Percentiles rank a stretch among this genome's conserved stretches.
phyloP scores from a whole-genome alignment of 352 stramenopile species.

The Phytophthora lateralis region DNA sequence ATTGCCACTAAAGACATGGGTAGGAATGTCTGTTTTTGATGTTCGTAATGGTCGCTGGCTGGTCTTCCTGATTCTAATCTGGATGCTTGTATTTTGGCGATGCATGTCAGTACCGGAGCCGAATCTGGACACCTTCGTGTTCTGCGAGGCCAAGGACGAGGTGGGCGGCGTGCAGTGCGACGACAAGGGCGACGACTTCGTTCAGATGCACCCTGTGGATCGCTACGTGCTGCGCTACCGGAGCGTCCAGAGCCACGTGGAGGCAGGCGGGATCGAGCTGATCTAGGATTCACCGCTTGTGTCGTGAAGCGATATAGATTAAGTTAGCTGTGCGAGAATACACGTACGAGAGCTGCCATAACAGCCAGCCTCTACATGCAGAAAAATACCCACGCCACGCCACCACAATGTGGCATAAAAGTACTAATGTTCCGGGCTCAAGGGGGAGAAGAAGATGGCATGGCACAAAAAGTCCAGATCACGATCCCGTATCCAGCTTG shows the following conservation, averaged over 20 bases:
- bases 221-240: conserved; percentile 81
- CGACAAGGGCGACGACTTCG: conserved; percentile 68
- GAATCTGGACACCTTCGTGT: conserved; percentile 82
- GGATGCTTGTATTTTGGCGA: neutral
- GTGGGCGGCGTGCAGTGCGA: conserved; percentile 70
- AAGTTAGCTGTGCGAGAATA: conserved; percentile 43
- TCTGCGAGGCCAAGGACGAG: conserved; percentile 70
- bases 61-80: conserved; percentile 10
- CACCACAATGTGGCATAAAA: conserved; percentile 21
- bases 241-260: conserved; percentile 58
- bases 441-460: neutral
- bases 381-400: conserved; percentile 14
- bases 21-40: conserved; percentile 27
- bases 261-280: conserved; percentile 60
- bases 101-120: conserved; percentile 60
- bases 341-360: conserved; percentile 19
- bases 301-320: conserved; percentile 38
- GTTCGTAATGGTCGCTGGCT: neutral
- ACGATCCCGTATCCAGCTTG: neutral
- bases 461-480: neutral
- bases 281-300: conserved; percentile 27
- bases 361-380: conserved; percentile 21
- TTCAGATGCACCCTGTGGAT: conserved; percentile 63
- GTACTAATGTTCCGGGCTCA: conserved; percentile 13
- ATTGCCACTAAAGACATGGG: conserved; percentile 72